phyloP scores from a whole-genome alignment of 2,329 filamentous ascomycete species.

The Huntiella decipiens region DNA sequence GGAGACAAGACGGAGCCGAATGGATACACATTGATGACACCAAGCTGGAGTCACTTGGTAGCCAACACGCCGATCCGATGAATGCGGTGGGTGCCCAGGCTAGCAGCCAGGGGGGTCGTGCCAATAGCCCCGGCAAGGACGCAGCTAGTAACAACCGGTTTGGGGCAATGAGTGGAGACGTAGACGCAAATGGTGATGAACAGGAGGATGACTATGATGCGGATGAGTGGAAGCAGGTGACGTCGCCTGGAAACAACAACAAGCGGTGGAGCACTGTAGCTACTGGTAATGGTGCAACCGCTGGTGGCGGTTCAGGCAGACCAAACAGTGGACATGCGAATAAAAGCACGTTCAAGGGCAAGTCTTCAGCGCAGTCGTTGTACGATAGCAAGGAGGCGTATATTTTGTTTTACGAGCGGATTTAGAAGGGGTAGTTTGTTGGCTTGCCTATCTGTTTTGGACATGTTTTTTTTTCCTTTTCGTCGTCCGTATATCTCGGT shows the following conservation, averaged over 20 bases:
- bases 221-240: slow-evolving; percentile 71
- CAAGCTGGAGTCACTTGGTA: slow-evolving; percentile 62
- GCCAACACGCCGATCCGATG: slow-evolving; percentile 65
- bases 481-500: too few species aligned
- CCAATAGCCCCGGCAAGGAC: slow-evolving; percentile 38
- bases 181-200: slow-evolving; percentile 25
- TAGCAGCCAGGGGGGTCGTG: too few species aligned
- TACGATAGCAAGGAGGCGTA: slow-evolving; percentile 97
- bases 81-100: slow-evolving; percentile 26
- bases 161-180: slow-evolving; percentile 28
- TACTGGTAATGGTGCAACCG: slow-evolving; percentile 30
- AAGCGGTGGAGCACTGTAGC: slow-evolving; percentile 51
- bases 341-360: slow-evolving; percentile 31
- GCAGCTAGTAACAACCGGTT: slow-evolving; percentile 49
- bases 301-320: background rate
- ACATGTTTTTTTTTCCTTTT: background rate
- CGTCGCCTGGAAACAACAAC: slow-evolving; percentile 37
- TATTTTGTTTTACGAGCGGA: slow-evolving; percentile 80
- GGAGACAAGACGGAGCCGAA: slow-evolving; percentile 81
- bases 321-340: slow-evolving; percentile 16
- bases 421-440: slow-evolving; percentile 21
- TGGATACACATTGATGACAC: slow-evolving; percentile 97
- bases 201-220: slow-evolving; percentile 28
- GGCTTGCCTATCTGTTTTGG: background rate
- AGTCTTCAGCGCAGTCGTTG: slow-evolving; percentile 42